phyloP scores from a whole-genome alignment of 306 rosid species.

The Gynostemma pentaphyllum region DNA sequence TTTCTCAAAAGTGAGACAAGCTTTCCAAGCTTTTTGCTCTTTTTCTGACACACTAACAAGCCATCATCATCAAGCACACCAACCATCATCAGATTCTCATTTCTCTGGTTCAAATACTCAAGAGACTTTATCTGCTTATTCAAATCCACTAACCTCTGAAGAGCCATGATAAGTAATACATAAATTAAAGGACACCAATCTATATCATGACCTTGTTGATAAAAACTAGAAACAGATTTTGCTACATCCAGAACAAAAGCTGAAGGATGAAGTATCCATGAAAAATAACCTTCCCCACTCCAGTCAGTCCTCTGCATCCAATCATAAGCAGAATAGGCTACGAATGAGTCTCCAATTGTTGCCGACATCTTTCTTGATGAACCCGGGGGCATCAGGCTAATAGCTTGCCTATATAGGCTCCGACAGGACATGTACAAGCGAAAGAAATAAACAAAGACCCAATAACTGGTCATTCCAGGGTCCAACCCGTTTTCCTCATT shows the following conservation, averaged over 20 bases:
- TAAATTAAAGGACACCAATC: conserved; percentile 48
- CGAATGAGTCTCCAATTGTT: conserved; percentile 42
- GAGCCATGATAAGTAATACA: conserved; percentile 60
- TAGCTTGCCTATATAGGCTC: conserved; percentile 56
- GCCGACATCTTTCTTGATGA: conserved; percentile 57
- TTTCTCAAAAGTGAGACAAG: conserved; percentile 39
- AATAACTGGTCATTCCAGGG: conserved; percentile 44
- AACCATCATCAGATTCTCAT: conserved; percentile 24
- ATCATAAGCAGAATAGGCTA: conserved; percentile 51
- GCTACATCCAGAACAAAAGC: conserved; percentile 54
- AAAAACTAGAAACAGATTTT: conserved; percentile 43
- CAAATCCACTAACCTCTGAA: conserved; percentile 80
- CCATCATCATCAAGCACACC: conserved; percentile 19
- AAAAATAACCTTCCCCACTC: conserved; percentile 50
- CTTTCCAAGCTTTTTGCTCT: conserved; percentile 18
- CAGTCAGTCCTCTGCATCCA: conserved; percentile 60
- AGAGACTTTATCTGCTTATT: conserved; percentile 51
- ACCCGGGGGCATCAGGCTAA: conserved; percentile 54
- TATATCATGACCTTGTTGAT: conserved; percentile 21
- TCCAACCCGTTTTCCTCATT: conserved; percentile 29
- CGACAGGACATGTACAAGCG: conserved; percentile 60
- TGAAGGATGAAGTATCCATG: conserved; percentile 64
- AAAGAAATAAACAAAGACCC: conserved; percentile 69
- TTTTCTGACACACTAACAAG: conserved; percentile 20
- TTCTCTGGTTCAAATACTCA: conserved; percentile 47